phyloP scores from a whole-genome alignment of 495 filamentous ascomycete species.

The Venustampulla echinocandica region DNA sequence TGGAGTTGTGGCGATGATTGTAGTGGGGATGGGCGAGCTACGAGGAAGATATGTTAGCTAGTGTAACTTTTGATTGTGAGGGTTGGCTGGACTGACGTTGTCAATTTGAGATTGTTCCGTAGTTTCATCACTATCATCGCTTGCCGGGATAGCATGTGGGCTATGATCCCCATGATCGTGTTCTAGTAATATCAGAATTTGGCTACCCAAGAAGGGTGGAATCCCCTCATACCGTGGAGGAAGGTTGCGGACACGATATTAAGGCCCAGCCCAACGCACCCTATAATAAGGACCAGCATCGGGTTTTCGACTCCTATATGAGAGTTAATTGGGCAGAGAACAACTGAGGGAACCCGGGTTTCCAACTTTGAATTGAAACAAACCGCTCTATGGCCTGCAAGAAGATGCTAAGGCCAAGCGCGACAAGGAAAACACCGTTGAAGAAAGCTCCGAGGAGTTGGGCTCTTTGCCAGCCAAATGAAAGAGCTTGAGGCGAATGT shows the following conservation, averaged over 20 bases:
- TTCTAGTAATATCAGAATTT: conserved; percentile 4
- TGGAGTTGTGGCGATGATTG: conserved; percentile 31
- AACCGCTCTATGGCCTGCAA: conserved; percentile 86
- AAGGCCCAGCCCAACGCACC: conserved; percentile 67
- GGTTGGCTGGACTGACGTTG: background rate
- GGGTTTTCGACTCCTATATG: conserved; percentile 65
- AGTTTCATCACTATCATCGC: background rate
- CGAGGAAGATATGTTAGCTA: background rate
- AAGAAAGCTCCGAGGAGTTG: conserved; percentile 87
- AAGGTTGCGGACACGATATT: conserved; percentile 77
- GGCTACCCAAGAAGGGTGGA: background rate
- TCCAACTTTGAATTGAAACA: conserved; percentile 37
- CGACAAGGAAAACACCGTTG: conserved; percentile 92
- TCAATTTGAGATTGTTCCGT: too few relatives aligned
- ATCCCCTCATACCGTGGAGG: conserved; percentile 56
- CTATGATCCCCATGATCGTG: conserved; percentile 4
- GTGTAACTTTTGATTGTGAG: background rate
- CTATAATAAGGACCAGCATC: conserved; percentile 69
- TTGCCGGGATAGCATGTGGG: conserved; percentile 23
- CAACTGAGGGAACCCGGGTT: background rate
- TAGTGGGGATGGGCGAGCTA: conserved; percentile 8
- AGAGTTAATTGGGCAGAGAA: background rate
- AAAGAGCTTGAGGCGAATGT: conserved; percentile 32
- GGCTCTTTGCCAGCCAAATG: conserved; percentile 78
- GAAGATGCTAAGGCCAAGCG: conserved; percentile 84